Conservation (phyloP, 2,329 filamentous ascomycete species). For the Cadophora luteo-olivacea region DNA sequence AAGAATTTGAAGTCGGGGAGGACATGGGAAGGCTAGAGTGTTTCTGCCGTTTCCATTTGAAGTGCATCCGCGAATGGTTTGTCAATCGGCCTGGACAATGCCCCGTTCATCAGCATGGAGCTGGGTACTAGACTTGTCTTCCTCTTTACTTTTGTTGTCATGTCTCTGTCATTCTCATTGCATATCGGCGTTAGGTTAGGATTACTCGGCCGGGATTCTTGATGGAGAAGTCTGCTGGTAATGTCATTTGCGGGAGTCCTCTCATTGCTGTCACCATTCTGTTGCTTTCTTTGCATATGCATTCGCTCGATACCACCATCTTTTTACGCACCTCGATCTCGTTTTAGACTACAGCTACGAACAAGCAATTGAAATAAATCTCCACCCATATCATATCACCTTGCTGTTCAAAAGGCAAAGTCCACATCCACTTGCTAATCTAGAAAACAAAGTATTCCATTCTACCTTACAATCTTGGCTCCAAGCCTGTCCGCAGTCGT, state of each 20-base stretch:
- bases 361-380: constrained; percentile 1
- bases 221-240: neutral
- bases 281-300: neutral
- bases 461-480: neutral
- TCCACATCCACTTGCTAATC: too few relatives aligned
- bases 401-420: too few relatives aligned
- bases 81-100: constrained; percentile 66
- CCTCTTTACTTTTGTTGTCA: neutral
- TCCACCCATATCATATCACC: neutral
- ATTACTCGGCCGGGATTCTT: neutral
- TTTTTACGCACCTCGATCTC: neutral
- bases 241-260: constrained; percentile 1
- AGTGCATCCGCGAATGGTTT: constrained; percentile 69
- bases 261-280: neutral
- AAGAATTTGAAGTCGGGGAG: constrained; percentile 68
- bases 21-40: constrained; percentile 72
- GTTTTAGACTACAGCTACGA: neutral
- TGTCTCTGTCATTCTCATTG: neutral
- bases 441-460: too few relatives aligned
- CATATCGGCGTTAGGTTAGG: constrained; percentile 1
- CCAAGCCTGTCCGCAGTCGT: too few relatives aligned
- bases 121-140: constrained; percentile 19
- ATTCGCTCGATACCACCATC: constrained; percentile 19
- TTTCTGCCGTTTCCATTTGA: constrained; percentile 67
- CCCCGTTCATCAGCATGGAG: constrained; percentile 66